Percentiles rank a stretch among this genome's conserved stretches.
These are phyloP conservation scores for Ichthyophonus hoferi DNA, from an alignment of 208 protist genomes.

Conservation along the genomic window DNA sequence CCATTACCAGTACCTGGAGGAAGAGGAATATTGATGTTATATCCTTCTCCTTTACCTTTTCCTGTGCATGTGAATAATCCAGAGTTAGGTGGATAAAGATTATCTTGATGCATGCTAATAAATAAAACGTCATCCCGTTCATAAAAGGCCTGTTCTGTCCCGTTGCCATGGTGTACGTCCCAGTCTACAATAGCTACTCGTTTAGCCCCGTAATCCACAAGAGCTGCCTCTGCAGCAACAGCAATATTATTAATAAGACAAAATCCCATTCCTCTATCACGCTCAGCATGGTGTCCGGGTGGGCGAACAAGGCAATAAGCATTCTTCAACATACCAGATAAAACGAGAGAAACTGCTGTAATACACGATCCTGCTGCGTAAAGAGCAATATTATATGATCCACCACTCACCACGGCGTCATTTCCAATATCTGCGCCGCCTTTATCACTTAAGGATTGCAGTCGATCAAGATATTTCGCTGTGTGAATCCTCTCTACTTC, in stretches of 20 bases:
- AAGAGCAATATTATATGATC: slow-evolving; percentile 7
- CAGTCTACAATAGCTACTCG: slow-evolving; percentile 53
- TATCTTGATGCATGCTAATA: slow-evolving; percentile 51
- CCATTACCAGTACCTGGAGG: slow-evolving; percentile 31
- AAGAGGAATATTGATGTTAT: slow-evolving; percentile 53
- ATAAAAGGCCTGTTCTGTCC: slow-evolving; percentile 53
- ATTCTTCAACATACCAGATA: slow-evolving; percentile 10
- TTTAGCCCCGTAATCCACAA: not conserved
- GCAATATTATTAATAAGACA: slow-evolving; percentile 54
- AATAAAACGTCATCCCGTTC: slow-evolving; percentile 43
- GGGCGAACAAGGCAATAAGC: slow-evolving; percentile 15
- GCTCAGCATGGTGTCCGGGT: slow-evolving; percentile 48
- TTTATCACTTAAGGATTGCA: not conserved
- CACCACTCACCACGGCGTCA: not conserved
- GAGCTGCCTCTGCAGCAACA: slow-evolving; percentile 27
- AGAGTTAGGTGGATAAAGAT: slow-evolving; percentile 34
- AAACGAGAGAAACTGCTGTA: not conserved
- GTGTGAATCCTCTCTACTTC: slow-evolving; percentile 13
- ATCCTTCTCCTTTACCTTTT: slow-evolving; percentile 36
- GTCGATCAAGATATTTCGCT: not conserved
- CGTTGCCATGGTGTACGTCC: slow-evolving; percentile 55
- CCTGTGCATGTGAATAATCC: slow-evolving; percentile 10
- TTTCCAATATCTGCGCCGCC: not conserved
- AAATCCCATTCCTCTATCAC: slow-evolving; percentile 35
- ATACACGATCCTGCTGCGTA: slow-evolving; percentile 5